These are phyloP conservation scores for Boletellus sp. DNA, from an alignment of 1,284 basidiomycete species.

Conservation along the genomic window DNA sequence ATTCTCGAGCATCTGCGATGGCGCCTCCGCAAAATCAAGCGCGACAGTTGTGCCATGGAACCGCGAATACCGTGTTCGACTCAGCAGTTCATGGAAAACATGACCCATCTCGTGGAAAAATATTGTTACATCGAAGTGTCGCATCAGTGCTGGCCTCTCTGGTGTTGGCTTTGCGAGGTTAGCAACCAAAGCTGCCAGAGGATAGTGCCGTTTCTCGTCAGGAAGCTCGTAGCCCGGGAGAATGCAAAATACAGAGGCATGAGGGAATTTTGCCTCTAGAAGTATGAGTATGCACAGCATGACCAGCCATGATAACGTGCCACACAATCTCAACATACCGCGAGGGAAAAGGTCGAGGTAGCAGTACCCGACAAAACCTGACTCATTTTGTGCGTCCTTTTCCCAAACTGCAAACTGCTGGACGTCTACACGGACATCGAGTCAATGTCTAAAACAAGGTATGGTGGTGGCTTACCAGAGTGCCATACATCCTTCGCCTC, in stretches of 20 bases:
- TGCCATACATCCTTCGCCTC: conserved; percentile 60
- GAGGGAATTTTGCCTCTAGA: conserved; percentile 76
- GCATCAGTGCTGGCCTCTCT: conserved; percentile 77
- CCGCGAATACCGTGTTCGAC: conserved; percentile 64
- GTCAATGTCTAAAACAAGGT: not conserved
- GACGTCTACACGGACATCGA: conserved; percentile 49
- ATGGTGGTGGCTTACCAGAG: conserved; percentile 45
- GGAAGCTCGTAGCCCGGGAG: conserved; percentile 52
- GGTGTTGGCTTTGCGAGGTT: conserved; percentile 80
- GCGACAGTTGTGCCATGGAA: conserved; percentile 81
- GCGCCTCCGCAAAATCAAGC: conserved; percentile 81
- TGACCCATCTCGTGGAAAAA: conserved; percentile 85
- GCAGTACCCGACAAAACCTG: conserved; percentile 73
- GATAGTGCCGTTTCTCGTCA: conserved; percentile 64
- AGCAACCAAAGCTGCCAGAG: conserved; percentile 76
- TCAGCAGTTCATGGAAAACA: conserved; percentile 80
- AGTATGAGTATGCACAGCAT: too few relatives aligned
- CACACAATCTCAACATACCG: conserved; percentile 38
- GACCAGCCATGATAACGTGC: too few relatives aligned
- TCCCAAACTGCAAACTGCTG: conserved; percentile 80
- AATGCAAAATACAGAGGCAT: conserved; percentile 80
- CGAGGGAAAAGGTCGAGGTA: conserved; percentile 86
- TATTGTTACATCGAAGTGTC: conserved; percentile 73
- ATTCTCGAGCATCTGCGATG: conserved; percentile 86
- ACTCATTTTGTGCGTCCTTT: conserved; percentile 62